Evolutionary conservation across 306 rosid genomes (phyloP).

Genomic region (Begonia fuchsioides): DNA sequence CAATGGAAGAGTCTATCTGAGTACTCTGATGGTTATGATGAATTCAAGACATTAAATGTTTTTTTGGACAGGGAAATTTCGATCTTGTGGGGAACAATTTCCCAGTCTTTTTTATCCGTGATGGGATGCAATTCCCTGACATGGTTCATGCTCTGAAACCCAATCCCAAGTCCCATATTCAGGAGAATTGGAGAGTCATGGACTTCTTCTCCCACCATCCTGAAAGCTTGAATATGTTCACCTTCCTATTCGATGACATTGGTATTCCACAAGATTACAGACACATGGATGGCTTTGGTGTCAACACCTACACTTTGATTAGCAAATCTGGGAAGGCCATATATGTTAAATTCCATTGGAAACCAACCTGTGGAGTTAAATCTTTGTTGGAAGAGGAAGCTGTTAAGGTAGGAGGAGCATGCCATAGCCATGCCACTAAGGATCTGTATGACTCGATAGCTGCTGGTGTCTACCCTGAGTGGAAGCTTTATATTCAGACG

Average conservation of each 20-base stretch:
- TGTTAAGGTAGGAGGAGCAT: slow-evolving; percentile 68
- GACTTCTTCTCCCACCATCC: slow-evolving; percentile 92
- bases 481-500: slow-evolving; percentile 82
- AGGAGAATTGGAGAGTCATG: slow-evolving; percentile 79
- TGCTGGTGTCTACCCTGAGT: slow-evolving; percentile 96
- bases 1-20: neutral
- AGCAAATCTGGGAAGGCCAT: slow-evolving; percentile 62
- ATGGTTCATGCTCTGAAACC: slow-evolving; percentile 88
- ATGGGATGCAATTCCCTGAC: slow-evolving; percentile 87
- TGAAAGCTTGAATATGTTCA: slow-evolving; percentile 79
- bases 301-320: slow-evolving; percentile 66
- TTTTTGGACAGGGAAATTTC: slow-evolving; percentile 65
- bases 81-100: slow-evolving; percentile 89
- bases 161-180: slow-evolving; percentile 86
- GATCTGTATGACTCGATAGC: slow-evolving; percentile 87
- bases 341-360: slow-evolving; percentile 90
- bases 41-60: neutral
- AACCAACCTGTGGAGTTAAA: slow-evolving; percentile 68
- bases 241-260: slow-evolving; percentile 67
- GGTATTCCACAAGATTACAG: slow-evolving; percentile 88
- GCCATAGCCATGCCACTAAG: slow-evolving; percentile 92
- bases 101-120: slow-evolving; percentile 75
- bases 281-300: slow-evolving; percentile 94
- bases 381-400: slow-evolving; percentile 78
- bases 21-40: neutral